These are phyloP conservation scores for Crucihimalaya himalaica DNA, from an alignment of 345 rosid genomes.

Conservation along the genomic window DNA sequence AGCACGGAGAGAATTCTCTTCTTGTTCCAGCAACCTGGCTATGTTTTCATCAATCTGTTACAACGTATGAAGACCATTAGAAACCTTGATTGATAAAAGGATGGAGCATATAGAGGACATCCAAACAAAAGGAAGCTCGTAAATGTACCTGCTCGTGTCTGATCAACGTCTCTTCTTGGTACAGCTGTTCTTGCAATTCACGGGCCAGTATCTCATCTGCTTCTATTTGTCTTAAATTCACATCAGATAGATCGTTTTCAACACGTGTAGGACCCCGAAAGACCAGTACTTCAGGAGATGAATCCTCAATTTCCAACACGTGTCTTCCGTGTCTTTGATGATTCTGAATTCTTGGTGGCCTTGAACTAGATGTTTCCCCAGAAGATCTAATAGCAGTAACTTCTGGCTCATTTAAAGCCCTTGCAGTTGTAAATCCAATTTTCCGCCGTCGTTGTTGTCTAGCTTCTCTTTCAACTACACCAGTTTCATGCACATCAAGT, in stretches of 20 bases:
- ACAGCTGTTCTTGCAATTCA: conserved; percentile 88
- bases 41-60: conserved; percentile 64
- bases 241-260: conserved; percentile 49
- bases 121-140: background rate
- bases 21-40: conserved; percentile 65
- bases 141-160: conserved; percentile 51
- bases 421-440: conserved; percentile 46
- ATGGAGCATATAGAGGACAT: conserved; percentile 8
- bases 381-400: conserved; percentile 57
- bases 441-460: conserved; percentile 50
- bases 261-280: conserved; percentile 32
- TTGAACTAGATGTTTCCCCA: conserved; percentile 57
- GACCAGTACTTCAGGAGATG: conserved; percentile 45
- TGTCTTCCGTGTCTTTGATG: conserved; percentile 37
- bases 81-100: conserved; percentile 14
- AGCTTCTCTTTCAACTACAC: conserved; percentile 28
- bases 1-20: conserved; percentile 49
- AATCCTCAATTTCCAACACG: conserved; percentile 53
- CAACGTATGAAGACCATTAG: conserved; percentile 15
- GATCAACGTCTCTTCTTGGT: conserved; percentile 52
- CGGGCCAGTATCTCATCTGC: conserved; percentile 89
- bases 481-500: conserved; percentile 26
- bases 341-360: conserved; percentile 50
- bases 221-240: conserved; percentile 76
- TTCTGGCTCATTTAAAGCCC: conserved; percentile 48